Conservation (phyloP, 1,139 yeast species). For the Meyerozyma athensensis region DNA sequence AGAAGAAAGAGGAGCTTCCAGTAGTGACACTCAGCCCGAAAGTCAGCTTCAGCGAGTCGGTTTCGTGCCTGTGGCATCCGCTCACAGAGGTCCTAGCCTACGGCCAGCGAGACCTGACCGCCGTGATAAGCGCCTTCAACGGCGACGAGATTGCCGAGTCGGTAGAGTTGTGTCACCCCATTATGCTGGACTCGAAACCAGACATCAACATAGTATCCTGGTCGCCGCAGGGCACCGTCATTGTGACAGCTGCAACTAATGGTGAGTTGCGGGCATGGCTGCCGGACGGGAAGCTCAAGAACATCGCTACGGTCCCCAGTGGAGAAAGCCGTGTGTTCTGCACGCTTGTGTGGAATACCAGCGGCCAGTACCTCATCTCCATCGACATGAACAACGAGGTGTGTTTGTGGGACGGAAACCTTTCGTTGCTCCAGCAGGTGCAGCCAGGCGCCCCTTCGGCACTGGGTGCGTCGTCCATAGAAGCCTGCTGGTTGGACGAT, state of each 20-base stretch:
- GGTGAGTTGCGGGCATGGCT: slow-evolving; percentile 73
- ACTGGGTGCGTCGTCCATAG: slow-evolving; percentile 8
- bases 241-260: slow-evolving; percentile 53
- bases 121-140: slow-evolving; percentile 32
- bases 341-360: slow-evolving; percentile 31
- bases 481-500: slow-evolving; percentile 67
- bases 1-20: slow-evolving; percentile 5
- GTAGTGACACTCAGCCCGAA: slow-evolving; percentile 24
- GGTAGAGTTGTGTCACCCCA: slow-evolving; percentile 33
- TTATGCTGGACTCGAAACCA: slow-evolving; percentile 21
- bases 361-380: slow-evolving; percentile 33
- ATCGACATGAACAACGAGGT: slow-evolving; percentile 30
- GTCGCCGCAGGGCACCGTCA: slow-evolving; percentile 57
- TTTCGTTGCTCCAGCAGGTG: slow-evolving; percentile 29
- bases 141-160: slow-evolving; percentile 29
- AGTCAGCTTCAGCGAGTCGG: slow-evolving; percentile 23
- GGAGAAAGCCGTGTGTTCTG: slow-evolving; percentile 12
- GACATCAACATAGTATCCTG: slow-evolving; percentile 48
- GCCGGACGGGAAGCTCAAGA: slow-evolving; percentile 58
- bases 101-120: slow-evolving; percentile 31
- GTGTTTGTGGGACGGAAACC: slow-evolving; percentile 36
- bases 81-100: slow-evolving; percentile 33
- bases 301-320: slow-evolving; percentile 32
- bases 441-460: slow-evolving; percentile 12
- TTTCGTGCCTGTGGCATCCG: slow-evolving; percentile 40